A percentile compares a stretch with the other conserved stretches of the same genome.
phyloP scores from a whole-genome alignment of 768 basidiomycete genomes.

The Pholiota conissans region DNA sequence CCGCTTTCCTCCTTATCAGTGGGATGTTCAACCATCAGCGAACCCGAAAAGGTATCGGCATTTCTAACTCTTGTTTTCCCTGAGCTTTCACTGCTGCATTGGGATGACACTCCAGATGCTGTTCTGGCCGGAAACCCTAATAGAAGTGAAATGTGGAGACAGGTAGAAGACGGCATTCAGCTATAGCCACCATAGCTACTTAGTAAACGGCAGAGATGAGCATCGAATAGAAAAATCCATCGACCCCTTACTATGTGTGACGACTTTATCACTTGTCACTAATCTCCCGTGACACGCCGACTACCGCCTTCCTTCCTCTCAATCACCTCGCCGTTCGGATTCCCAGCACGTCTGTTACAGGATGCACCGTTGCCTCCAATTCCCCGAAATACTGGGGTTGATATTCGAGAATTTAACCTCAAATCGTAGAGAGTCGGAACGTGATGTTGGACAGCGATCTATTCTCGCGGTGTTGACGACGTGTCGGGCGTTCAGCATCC shows the following conservation, averaged over 20 bases:
- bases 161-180: neutral
- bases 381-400: conserved; percentile 5
- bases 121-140: no score
- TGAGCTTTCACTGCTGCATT: neutral
- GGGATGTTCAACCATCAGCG: neutral
- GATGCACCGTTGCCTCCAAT: conserved; percentile 9
- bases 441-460: no score
- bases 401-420: conserved; percentile 5
- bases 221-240: no score
- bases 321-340: neutral
- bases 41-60: neutral
- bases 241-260: no score
- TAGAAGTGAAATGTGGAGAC: neutral
- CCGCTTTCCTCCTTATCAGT: neutral
- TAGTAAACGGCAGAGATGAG: no score
- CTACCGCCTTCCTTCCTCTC: neutral
- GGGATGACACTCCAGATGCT: neutral
- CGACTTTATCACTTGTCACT: no score
- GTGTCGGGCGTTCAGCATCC: neutral
- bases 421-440: neutral
- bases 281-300: neutral
- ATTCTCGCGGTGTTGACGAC: neutral
- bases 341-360: no score
- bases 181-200: no score
- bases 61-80: neutral